Evolutionary conservation across 2,329 filamentous ascomycete genomes (phyloP), one percentile per base, ranked within the genome.

Genomic region (Nemania serpens): DNA sequence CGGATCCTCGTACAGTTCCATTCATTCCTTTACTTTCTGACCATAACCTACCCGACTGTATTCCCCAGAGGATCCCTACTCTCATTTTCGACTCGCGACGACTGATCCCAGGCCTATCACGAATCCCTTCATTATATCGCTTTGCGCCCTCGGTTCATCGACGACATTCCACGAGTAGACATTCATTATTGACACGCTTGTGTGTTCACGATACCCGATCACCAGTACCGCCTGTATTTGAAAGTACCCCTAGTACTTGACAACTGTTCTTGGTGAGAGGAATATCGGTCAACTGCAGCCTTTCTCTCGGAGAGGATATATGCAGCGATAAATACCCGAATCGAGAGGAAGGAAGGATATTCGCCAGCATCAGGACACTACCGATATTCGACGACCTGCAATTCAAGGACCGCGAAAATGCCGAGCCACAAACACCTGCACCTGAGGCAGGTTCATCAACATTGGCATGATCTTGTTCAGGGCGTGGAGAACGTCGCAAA

Each of bases 401-500:
- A 5, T 20, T 43, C 39, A 36, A 18, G 20, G 42, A 42, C 45
- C 10, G 25, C 13, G 43, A 60, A 58, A 20, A 66, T 64, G 64
- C 58, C 61, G 49, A 55, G 61, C 55, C 61, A 73, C 58, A 65
- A 69, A 29, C 69, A 68, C 62, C 66, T 69, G 56, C 70, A 71
- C 52, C 46, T 53, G 59, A 68, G 67, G 64, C 68, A 67, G 49
- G 63, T 53, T 36, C 53, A 61, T 17, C 58, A 66, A 48, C 67
- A 47, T 45, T 69, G 65, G 70, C 64, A 71, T 29, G 53, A 69
- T 5, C 61, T 72, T 6, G 63, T 70, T 39, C 65, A 71, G 25
- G 63, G 68, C 29, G 60, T 75, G 25, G 66, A 73, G 49, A 69
- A 69, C n/a, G 66, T 72, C 47, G 70, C 69, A 34, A 67, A 69